Conservation (phyloP, 257 asterid genomes). For the Solanum pinnatisectum region DNA sequence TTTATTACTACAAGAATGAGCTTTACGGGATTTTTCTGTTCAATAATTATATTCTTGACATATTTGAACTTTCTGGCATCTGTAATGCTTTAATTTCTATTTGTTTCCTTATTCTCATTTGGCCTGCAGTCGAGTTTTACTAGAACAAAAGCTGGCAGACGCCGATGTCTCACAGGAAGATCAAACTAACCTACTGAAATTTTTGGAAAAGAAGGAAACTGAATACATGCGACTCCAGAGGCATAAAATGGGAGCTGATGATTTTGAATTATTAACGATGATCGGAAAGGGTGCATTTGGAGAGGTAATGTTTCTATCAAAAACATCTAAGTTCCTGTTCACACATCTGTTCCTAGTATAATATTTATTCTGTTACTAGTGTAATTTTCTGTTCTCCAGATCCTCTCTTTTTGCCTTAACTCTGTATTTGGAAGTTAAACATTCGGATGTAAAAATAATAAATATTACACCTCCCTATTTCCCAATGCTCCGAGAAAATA, state of each 20-base stretch:
- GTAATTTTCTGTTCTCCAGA: not conserved
- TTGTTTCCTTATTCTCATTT: constrained; percentile 6
- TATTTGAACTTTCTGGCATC: not conserved
- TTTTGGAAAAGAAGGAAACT: constrained; percentile 89
- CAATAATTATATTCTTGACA: not conserved
- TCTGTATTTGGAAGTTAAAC: not conserved
- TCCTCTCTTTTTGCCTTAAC: not conserved
- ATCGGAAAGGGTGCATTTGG: constrained; percentile 99
- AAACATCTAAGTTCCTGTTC: not conserved
- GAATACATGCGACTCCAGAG: constrained; percentile 97
- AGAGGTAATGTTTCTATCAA: constrained; percentile 45
- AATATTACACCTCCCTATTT: not conserved
- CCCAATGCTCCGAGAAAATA: not conserved
- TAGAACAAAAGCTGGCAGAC: constrained; percentile 91
- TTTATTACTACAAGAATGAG: not conserved
- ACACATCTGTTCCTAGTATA: not conserved
- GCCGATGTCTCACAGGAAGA: constrained; percentile 98
- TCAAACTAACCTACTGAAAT: constrained; percentile 77
- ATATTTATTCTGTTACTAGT: not conserved
- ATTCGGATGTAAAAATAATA: not conserved
- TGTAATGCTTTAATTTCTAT: not conserved
- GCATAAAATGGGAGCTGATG: constrained; percentile 94
- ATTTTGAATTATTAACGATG: constrained; percentile 89
- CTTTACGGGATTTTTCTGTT: not conserved
- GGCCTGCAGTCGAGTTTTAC: constrained; percentile 59